Evolutionary conservation across 2,329 filamentous ascomycete species (phyloP).

Genomic region (Trichoderma endophyticum): DNA sequence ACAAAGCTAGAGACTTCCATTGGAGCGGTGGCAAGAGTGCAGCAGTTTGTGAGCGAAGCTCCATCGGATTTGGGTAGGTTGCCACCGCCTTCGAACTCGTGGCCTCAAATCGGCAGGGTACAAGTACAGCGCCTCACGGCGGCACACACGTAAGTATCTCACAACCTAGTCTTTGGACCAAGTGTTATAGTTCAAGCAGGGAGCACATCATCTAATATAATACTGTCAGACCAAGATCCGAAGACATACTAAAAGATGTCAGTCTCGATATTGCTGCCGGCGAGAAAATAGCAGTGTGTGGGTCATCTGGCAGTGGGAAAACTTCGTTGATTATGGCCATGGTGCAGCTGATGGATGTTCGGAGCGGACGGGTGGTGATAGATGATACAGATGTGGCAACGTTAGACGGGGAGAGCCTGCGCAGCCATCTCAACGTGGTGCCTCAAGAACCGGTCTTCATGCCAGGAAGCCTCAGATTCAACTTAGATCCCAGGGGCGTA

Average conservation of each 20-base stretch:
- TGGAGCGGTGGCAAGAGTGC: constrained; percentile 34
- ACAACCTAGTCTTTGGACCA: background rate
- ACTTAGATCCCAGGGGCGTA: background rate
- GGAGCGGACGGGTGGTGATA: constrained; percentile 35
- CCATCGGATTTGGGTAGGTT: constrained; percentile 24
- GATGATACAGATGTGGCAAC: constrained; percentile 30
- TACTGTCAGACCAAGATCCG: background rate
- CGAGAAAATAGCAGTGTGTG: constrained; percentile 37
- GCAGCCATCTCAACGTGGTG: background rate
- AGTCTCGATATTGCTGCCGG: constrained; percentile 30
- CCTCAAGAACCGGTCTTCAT: background rate
- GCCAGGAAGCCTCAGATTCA: background rate
- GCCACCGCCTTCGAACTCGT: background rate
- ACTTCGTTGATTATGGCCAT: constrained; percentile 41
- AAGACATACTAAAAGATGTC: background rate
- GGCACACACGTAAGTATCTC: background rate
- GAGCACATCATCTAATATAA: background rate
- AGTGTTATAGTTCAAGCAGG: background rate
- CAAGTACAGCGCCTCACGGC: background rate
- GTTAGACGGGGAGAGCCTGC: background rate
- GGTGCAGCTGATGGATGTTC: constrained; percentile 41
- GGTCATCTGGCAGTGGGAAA: constrained; percentile 41
- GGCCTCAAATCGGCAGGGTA: background rate
- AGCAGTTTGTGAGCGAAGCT: constrained; percentile 30
- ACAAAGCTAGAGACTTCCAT: constrained; percentile 38